Base-by-base conservation (phyloP, 2,329 filamentous ascomycete species). In the Xylariaceae sp. region DNA sequence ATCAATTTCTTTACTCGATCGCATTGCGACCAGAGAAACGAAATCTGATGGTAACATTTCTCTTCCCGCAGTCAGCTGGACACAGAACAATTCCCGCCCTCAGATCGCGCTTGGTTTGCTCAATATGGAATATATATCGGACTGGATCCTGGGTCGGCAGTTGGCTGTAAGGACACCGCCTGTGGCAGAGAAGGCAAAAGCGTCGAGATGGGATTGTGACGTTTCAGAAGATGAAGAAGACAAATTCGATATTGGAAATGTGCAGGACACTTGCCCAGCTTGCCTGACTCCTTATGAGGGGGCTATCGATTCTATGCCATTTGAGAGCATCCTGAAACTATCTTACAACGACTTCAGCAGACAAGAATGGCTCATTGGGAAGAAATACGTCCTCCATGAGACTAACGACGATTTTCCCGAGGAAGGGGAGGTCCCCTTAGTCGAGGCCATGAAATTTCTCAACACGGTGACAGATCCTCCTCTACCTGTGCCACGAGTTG, bases 301-400 rank as follows among this genome's bases (percentile, higher is more conserved):
- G 35, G 55, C 56, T 7, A 33, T 55, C 14, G 56, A 56, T 21
- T 61, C 60, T 6, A 39, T 58, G 7, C 54, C 58, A 1, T 62
- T 61, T 36, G 50, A 52, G 34, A 58, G 50, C 37, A 58, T 51
- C 34, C 33, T 62, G 1, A 54, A 40, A 19, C 48, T 62, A 2
- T 40, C 42, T 6, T 57, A 62, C 35, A 59, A 61, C 36, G 58
- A 62, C 23, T 33, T 49, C 4, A 42, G 50, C 14, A 55, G 43
- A 12, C 57, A 63, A 16, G 50, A 48, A 2, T 63, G 60, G 60
- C 45, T 44, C 3, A 46, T 63, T 37, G 58, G 60, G 19, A 48
- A 52, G n/a, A 52, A 48, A 22, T 59, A 56, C 36, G 25, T 60
- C 23, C 39, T 63, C 34, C 49, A 50, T 7, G 60, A 62, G 43